Evolutionary conservation across 2,329 filamentous ascomycete species (phyloP).

Genomic region (Neofusicoccum umdonicola): DNA sequence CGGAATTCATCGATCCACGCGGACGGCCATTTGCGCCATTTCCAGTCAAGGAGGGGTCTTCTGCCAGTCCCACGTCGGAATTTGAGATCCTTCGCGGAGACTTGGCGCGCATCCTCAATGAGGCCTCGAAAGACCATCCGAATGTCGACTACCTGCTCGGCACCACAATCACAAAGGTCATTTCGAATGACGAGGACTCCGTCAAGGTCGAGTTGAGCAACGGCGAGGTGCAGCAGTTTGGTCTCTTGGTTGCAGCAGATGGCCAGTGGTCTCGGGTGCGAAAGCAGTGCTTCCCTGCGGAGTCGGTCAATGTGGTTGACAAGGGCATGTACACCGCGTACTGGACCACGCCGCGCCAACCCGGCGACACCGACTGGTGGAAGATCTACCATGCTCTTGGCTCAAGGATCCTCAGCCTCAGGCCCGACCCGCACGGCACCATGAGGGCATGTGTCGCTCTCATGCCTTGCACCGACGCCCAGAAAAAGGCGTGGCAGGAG

Average conservation of each 20-base stretch:
- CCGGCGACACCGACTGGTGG: slow-evolving; percentile 19
- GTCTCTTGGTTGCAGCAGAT: not conserved
- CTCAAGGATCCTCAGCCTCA: slow-evolving; percentile 22
- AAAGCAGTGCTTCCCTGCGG: slow-evolving; percentile 18
- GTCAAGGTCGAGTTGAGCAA: slow-evolving; percentile 5
- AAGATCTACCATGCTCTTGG: slow-evolving; percentile 18
- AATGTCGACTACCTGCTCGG: slow-evolving; percentile 24
- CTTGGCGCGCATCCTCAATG: slow-evolving; percentile 46
- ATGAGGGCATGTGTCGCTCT: slow-evolving; percentile 20
- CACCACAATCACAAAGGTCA: slow-evolving; percentile 20
- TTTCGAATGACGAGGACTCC: slow-evolving; percentile 5
- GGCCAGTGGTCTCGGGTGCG: slow-evolving; percentile 21
- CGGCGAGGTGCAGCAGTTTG: not conserved
- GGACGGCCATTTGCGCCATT: slow-evolving; percentile 24
- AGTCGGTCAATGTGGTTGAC: slow-evolving; percentile 14
- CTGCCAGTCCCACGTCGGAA: slow-evolving; percentile 44
- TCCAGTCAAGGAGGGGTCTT: slow-evolving; percentile 10
- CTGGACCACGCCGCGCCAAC: slow-evolving; percentile 18
- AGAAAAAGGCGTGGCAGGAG: slow-evolving; percentile 16
- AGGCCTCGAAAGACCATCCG: slow-evolving; percentile 21
- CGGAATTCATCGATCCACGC: slow-evolving; percentile 24
- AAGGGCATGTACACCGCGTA: slow-evolving; percentile 18
- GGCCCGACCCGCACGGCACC: slow-evolving; percentile 29
- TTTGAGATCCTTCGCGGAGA: slow-evolving; percentile 58
- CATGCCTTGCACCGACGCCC: slow-evolving; percentile 17